Evolutionary conservation across 495 filamentous ascomycete species (phyloP), one percentile per base, ranked within the genome.

Genomic region (Penicillium parvum): DNA sequence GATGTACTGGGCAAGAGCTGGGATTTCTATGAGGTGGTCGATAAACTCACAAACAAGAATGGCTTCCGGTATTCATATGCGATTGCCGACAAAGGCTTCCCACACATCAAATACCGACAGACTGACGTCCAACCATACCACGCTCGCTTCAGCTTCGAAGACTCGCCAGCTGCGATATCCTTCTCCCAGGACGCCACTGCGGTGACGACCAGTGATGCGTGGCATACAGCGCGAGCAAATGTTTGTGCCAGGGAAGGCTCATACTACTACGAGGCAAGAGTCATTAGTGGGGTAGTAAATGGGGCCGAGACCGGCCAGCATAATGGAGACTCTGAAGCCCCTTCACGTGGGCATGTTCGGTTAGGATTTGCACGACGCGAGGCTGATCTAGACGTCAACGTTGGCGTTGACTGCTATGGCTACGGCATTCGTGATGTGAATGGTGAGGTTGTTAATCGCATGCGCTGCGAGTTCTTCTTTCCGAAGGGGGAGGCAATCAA

Each of bases 341-440:
- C 68, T 1, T 53, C 65, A n/a, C 68, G 71, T 38, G 88, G 86
- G 22, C 90, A 98, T 63, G 84, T 96, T 7, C 81, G 94, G 9
- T 74, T 97, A 39, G 94, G 94, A 2, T 96, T 88, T 65, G 90
- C 92, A 1, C 71, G 94, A 40, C 75, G 91, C 22, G 94, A 99
- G 54, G 89, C 90, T 7, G 87, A 88, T 12, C 70, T 96, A 3
- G 94, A 97, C 53, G 86, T 87, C 10, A 92, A 94, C 7, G 88
- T 96, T 9, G 94, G 94, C 0, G 95, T 90, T 52, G 92, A 99
- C 61, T 90, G 87, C 23, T 97, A 97, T 62, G 92, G 89, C 33
- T 99, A 99, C 60, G 94, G 87, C 14, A 76, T 99, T 40, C 82
- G 90, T 15, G 94, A 97, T 56, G 81, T 88, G 9, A 76, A 81